Evolutionary conservation across 257 asterid genomes (phyloP).

Genomic region (Sherardia arvensis): DNA sequence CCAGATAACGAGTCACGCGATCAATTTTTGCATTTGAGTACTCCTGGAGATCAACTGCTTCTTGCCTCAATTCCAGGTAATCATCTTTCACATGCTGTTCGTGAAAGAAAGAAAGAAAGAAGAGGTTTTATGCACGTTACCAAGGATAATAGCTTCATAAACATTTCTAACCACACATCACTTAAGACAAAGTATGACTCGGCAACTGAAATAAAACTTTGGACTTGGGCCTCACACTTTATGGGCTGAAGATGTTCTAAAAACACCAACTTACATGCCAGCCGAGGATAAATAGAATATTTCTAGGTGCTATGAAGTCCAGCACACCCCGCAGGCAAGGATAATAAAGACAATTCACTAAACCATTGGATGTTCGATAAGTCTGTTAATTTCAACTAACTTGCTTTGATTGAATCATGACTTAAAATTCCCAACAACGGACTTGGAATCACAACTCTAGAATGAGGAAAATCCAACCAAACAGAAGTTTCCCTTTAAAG

Average conservation of each 20-base stretch:
- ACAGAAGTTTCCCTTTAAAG: background rate
- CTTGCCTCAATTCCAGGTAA: conserved; percentile 74
- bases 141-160: background rate
- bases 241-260: background rate
- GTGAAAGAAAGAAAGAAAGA: conserved; percentile 18
- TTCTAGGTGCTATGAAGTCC: background rate
- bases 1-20: conserved; percentile 84
- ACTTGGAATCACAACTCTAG: background rate
- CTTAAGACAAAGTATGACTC: background rate
- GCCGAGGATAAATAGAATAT: background rate
- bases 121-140: conserved; percentile 9
- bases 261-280: background rate
- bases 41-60: conserved; percentile 90
- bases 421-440: background rate
- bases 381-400: background rate
- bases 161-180: background rate
- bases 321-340: background rate
- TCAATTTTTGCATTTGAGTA: conserved; percentile 93
- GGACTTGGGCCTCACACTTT: background rate
- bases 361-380: background rate
- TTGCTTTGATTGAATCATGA: background rate
- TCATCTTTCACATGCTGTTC: conserved; percentile 83
- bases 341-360: background rate
- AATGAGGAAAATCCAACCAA: background rate
- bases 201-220: background rate